These are phyloP conservation scores for Arabis alpina DNA, from an alignment of 345 rosid species.

Conservation along the genomic window DNA sequence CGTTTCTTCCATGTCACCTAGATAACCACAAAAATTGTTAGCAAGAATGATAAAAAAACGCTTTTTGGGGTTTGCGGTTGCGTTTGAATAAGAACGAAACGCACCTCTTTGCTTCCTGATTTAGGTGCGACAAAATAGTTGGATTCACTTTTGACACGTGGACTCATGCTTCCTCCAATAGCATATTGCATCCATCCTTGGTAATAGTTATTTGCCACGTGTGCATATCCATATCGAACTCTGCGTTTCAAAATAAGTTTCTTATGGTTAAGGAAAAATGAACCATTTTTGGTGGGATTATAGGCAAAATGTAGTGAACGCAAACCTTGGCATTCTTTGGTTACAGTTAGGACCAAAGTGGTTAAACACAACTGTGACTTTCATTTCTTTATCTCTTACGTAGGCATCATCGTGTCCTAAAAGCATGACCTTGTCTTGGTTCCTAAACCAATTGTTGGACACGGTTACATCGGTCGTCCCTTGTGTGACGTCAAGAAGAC, in stretches of 20 bases:
- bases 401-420: constrained; percentile 16
- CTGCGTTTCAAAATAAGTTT: background rate
- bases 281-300: too few species aligned
- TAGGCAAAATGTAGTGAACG: too few species aligned
- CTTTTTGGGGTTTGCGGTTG: constrained; percentile 3
- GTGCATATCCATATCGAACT: constrained; percentile 14
- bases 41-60: background rate
- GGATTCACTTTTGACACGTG: constrained; percentile 14
- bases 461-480: constrained; percentile 9
- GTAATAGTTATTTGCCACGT: constrained; percentile 18
- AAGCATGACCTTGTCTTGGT: constrained; percentile 26
- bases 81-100: background rate
- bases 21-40: background rate
- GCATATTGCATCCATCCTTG: constrained; percentile 22
- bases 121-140: constrained; percentile 19
- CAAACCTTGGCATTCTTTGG: constrained; percentile 21
- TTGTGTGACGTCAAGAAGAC: constrained; percentile 6
- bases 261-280: background rate
- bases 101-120: constrained; percentile 12
- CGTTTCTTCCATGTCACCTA: constrained; percentile 20
- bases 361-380: constrained; percentile 19
- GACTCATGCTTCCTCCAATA: constrained; percentile 14
- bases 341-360: constrained; percentile 21
- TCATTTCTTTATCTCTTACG: constrained; percentile 10
- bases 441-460: constrained; percentile 22